Base-by-base conservation (phyloP, 768 basidiomycete genomes). In the Lactarius vividus region DNA sequence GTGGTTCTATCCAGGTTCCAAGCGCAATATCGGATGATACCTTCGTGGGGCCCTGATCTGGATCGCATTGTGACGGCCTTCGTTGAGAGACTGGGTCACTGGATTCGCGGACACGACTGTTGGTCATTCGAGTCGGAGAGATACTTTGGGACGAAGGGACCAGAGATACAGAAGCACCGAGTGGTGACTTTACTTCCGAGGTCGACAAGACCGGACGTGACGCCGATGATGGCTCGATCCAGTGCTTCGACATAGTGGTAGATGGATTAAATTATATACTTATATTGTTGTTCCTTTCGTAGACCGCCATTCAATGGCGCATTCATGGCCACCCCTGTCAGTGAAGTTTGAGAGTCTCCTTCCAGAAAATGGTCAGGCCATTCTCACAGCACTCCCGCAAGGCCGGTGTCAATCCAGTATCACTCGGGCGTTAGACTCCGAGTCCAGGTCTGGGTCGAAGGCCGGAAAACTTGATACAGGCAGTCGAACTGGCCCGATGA, bases 41-140 rank as follows among this genome's bases (percentile, higher is more conserved):
- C 81, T 0, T 76, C 75, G 1, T 80, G 77, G 73, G 78, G 76
- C 1, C 68, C 68, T 0, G 73, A 73, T 15, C 63, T 80, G n/a
- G 77, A 79, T 61, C 49, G 54, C 8, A 68, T 76, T 16, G 73
- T 81, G 10, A 62, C 63, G 23, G 62, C 68, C 5, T 81, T 79
- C 60, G 65, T 80, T 11, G 71, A 78, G 55, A 76, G 79, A n/a
- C 63, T 82, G 13, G 78, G 75, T 20, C 71, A 77, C 55, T 81
- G 78, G 79, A 75, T 80, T 49, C 71, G 75, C 13, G 79, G 66
- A 10, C 62, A 59, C 18, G 66, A 67, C 74, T 35, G 78, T 73
- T 61, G 76, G 79, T 64, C 72, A 67, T 61, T 81, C 75, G 80
- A 75, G 64, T 73, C 74, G 35, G 74, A 74, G 53, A 70, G 76